A percentile compares a stretch with the other conserved stretches of the same genome.
phyloP scores from a whole-genome alignment of 2,329 filamentous ascomycete species.

The Claviceps monticola region DNA sequence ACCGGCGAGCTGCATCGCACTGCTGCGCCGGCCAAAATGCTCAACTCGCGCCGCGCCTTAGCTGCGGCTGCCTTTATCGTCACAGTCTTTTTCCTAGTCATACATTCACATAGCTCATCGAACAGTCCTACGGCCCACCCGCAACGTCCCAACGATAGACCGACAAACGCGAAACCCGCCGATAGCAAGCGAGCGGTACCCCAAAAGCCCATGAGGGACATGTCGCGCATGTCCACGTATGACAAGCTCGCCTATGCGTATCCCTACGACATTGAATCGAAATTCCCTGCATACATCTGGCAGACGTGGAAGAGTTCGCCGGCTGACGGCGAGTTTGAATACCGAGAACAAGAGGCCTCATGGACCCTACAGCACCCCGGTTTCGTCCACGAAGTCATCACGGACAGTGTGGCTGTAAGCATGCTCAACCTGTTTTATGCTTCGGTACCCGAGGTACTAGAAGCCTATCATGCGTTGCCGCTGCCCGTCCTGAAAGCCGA shows the following conservation, averaged over 20 bases:
- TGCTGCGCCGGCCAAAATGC: slow-evolving; percentile 38
- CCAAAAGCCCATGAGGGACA: slow-evolving; percentile 48
- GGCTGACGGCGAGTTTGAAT: slow-evolving; percentile 60
- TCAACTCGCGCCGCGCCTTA: slow-evolving; percentile 65
- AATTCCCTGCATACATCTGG: slow-evolving; percentile 97
- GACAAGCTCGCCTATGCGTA: slow-evolving; percentile 87
- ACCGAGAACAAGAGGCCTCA: slow-evolving; percentile 73
- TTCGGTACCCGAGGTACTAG: slow-evolving; percentile 61
- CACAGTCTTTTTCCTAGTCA: slow-evolving; percentile 54
- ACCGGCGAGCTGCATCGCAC: background rate
- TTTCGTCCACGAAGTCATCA: slow-evolving; percentile 93
- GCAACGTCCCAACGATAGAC: slow-evolving; percentile 10
- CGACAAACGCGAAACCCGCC: slow-evolving; percentile 10
- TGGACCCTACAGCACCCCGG: slow-evolving; percentile 80
- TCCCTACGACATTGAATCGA: slow-evolving; percentile 75
- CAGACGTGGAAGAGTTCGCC: slow-evolving; percentile 94
- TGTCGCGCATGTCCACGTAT: slow-evolving; percentile 56
- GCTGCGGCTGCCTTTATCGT: slow-evolving; percentile 56
- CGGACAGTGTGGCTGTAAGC: slow-evolving; percentile 73
- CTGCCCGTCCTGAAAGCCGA: slow-evolving; percentile 66
- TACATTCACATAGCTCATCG: slow-evolving; percentile 36
- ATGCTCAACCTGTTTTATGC: slow-evolving; percentile 79
- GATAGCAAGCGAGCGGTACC: slow-evolving; percentile 1
- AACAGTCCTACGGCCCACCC: background rate
- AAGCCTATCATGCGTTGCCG: slow-evolving; percentile 61